These are phyloP conservation scores for Boletus pseudo-olivaceus DNA, from an alignment of 768 basidiomycete genomes.

Conservation along the genomic window DNA sequence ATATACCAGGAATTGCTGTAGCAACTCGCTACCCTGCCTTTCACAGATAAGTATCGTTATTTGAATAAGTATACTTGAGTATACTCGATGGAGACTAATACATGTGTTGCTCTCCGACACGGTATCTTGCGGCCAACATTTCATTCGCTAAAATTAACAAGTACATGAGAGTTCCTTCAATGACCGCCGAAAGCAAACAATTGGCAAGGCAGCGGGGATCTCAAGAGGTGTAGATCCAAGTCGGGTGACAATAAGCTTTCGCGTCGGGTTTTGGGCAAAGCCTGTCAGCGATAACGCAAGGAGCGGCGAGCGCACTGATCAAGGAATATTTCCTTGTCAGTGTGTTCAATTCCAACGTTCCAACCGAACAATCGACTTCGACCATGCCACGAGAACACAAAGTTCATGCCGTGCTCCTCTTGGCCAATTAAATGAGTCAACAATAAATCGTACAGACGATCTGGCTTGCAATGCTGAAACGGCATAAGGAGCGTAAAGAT, in stretches of 20 bases:
- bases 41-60: neutral
- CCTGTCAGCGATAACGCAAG: neutral
- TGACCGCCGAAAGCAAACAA: conserved; percentile 9
- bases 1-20: conserved; percentile 18
- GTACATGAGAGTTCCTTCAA: conserved; percentile 2
- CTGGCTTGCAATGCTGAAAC: conserved; percentile 1
- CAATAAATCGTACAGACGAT: conserved; percentile 17
- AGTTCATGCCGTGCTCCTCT: conserved; percentile 5
- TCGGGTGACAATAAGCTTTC: conserved; percentile 6
- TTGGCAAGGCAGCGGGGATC: conserved; percentile 19
- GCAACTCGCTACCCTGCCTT: conserved; percentile 3
- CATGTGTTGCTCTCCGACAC: neutral
- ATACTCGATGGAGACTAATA: no score
- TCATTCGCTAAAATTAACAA: neutral
- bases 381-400: neutral
- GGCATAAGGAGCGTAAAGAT: neutral
- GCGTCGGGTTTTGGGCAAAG: neutral
- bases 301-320: neutral
- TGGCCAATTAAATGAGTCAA: conserved; percentile 7
- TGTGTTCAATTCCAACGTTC: neutral
- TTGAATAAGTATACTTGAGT: neutral
- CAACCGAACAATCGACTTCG: neutral
- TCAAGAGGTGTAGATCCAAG: conserved; percentile 12
- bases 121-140: neutral
- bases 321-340: neutral